Percentiles rank a stretch among this genome's conserved stretches.
These are phyloP conservation scores for Leccinum pachyderme DNA, from an alignment of 1,284 basidiomycete species.

Conservation along the genomic window DNA sequence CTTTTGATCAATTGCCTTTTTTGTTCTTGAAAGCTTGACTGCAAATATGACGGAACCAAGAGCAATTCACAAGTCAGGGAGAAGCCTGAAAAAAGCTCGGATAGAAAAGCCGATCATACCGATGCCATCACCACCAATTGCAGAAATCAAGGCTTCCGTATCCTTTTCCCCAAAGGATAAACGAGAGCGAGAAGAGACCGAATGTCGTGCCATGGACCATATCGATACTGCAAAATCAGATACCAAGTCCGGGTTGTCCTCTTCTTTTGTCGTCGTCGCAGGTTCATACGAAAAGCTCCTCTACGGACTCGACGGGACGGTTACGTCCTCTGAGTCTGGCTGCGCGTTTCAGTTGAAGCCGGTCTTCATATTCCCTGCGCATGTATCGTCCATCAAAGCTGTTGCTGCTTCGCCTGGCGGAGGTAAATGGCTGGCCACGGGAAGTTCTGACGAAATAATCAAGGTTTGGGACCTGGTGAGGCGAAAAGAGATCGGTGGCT, in stretches of 20 bases:
- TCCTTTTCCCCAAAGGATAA: slow-evolving; percentile 20
- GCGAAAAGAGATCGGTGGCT: slow-evolving; percentile 87
- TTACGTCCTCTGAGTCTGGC: slow-evolving; percentile 38
- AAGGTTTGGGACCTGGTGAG: slow-evolving; percentile 97
- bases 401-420: slow-evolving; percentile 83
- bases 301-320: slow-evolving; percentile 82
- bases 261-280: slow-evolving; percentile 81
- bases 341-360: slow-evolving; percentile 64
- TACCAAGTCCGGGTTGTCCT: slow-evolving; percentile 35
- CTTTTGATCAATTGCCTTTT: neutral
- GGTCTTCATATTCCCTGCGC: slow-evolving; percentile 95
- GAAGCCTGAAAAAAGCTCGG: slow-evolving; percentile 24
- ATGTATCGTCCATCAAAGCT: slow-evolving; percentile 89
- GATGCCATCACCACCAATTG: neutral
- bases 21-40: neutral
- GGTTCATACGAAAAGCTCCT: slow-evolving; percentile 96
- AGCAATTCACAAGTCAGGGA: slow-evolving; percentile 17
- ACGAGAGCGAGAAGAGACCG: slow-evolving; percentile 21
- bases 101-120: slow-evolving; percentile 16
- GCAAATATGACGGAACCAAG: slow-evolving; percentile 22
- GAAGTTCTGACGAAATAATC: slow-evolving; percentile 91
- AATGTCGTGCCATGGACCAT: neutral
- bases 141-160: slow-evolving; percentile 2
- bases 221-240: slow-evolving; percentile 1
- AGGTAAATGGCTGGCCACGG: slow-evolving; percentile 95